These are phyloP conservation scores for Edaphochlamys debaryana DNA, from an alignment of 139 green algal genomes.

Conservation along the genomic window DNA sequence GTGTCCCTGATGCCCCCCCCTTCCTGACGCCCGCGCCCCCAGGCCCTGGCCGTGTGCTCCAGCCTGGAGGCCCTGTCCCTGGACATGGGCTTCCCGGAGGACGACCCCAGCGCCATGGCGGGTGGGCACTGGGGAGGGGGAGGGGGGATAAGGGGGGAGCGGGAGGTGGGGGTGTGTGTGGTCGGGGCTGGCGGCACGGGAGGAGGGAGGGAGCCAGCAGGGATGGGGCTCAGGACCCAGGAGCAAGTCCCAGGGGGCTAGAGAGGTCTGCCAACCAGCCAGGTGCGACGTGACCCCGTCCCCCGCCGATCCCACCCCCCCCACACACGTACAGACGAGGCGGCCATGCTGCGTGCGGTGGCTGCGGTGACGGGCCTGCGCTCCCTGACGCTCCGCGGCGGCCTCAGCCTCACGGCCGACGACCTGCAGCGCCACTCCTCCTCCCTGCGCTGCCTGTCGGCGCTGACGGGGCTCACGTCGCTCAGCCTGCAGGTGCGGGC, in stretches of 20 bases:
- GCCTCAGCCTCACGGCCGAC: not conserved
- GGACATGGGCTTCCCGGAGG: not conserved
- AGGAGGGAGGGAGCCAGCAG: no score
- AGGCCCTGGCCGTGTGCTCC: not conserved
- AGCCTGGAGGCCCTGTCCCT: not conserved
- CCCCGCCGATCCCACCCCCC: no score
- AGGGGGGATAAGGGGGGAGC: no score
- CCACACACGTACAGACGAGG: not conserved
- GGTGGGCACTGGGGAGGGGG: no score
- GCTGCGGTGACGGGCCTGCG: not conserved
- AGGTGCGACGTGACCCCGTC: not conserved
- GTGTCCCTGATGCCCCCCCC: no score
- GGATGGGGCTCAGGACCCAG: not conserved
- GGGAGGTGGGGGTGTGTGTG: no score
- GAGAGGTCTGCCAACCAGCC: not conserved
- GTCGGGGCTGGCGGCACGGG: no score
- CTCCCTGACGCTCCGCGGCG: not conserved
- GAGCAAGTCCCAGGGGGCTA: not conserved
- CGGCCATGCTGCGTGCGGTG: not conserved
- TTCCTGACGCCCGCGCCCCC: not conserved
- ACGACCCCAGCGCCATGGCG: not conserved
- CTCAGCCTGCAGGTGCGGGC: not conserved
- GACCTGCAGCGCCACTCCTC: not conserved
- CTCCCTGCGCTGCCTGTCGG: not conserved
- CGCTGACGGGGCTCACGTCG: not conserved